Evolutionary conservation across 2,329 filamentous ascomycete species (phyloP).

Genomic region (Leptographium radiaticola): DNA sequence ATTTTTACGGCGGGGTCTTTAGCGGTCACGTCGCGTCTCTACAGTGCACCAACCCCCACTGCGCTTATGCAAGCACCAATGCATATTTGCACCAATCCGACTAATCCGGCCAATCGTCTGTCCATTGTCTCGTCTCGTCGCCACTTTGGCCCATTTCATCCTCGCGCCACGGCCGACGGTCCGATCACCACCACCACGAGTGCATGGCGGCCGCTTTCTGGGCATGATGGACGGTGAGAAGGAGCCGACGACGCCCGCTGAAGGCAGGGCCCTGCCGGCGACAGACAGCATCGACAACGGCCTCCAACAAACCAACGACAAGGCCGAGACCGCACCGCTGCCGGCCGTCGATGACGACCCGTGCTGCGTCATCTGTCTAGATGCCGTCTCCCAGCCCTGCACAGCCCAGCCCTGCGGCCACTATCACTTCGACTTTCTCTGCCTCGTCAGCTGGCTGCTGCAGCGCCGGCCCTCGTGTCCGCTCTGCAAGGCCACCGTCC

Average conservation of each 20-base stretch:
- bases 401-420: conserved; percentile 67
- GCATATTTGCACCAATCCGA: neutral
- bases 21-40: neutral
- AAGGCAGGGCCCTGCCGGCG: no score
- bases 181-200: no score
- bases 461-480: conserved; percentile 61
- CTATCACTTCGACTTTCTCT: conserved; percentile 71
- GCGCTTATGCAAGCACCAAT: neutral
- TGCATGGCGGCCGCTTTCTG: no score
- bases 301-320: no score
- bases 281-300: no score
- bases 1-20: neutral
- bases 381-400: conserved; percentile 57
- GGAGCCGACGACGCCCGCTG: no score
- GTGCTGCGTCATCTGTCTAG: conserved; percentile 80
- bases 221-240: no score
- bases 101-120: neutral
- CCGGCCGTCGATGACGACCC: conserved; percentile 10
- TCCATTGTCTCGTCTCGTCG: no score
- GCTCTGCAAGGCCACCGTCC: conserved; percentile 52
- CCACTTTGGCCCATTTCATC: no score
- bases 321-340: neutral
- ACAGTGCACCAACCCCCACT: neutral
- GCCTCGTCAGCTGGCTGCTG: conserved; percentile 64
- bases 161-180: no score